These are phyloP conservation scores for Anaeramoeba flamelloides DNA, from an alignment of 78 protist species.

Conservation along the genomic window DNA sequence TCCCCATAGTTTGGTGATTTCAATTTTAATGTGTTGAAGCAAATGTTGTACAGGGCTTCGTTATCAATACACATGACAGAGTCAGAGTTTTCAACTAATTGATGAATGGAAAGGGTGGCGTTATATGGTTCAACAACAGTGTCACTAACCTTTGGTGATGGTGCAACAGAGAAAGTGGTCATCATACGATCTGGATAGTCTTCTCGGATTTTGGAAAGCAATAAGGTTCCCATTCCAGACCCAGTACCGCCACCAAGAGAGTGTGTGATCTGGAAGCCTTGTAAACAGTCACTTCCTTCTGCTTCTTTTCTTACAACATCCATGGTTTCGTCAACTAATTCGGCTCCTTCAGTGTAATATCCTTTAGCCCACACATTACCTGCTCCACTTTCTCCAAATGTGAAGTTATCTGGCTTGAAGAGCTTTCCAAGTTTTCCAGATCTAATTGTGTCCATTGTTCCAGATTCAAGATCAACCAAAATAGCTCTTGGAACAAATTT, in stretches of 20 bases:
- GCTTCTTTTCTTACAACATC: slow-evolving; percentile 92
- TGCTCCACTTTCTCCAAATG: slow-evolving; percentile 73
- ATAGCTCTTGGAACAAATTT: slow-evolving; percentile 92
- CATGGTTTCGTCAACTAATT: slow-evolving; percentile 76
- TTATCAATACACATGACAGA: slow-evolving; percentile 80
- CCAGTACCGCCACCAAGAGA: slow-evolving; percentile 99
- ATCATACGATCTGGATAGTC: slow-evolving; percentile 92
- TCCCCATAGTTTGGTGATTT: slow-evolving; percentile 82
- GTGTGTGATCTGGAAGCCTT: slow-evolving; percentile 95
- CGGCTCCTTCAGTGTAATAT: slow-evolving; percentile 91
- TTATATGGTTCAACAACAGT: slow-evolving; percentile 97
- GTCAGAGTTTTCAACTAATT: slow-evolving; percentile 89
- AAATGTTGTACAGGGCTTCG: slow-evolving; percentile 91
- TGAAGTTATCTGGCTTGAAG: slow-evolving; percentile 85
- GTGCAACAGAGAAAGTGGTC: slow-evolving; percentile 87
- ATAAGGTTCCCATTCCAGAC: slow-evolving; percentile 75
- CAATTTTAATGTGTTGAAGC: slow-evolving; percentile 75
- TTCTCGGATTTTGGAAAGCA: slow-evolving; percentile 66
- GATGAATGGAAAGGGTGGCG: slow-evolving; percentile 89
- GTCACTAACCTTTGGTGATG: slow-evolving; percentile 91
- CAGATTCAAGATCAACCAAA: slow-evolving; percentile 93
- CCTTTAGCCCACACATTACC: slow-evolving; percentile 97
- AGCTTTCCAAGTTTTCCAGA: slow-evolving; percentile 52
- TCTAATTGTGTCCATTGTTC: slow-evolving; percentile 83
- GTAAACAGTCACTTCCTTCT: slow-evolving; percentile 87